Percentiles rank a stretch among this genome's conserved stretches.
These are phyloP conservation scores for Phytophthora sp. DNA, from an alignment of 352 stramenopile species.

Conservation along the genomic window DNA sequence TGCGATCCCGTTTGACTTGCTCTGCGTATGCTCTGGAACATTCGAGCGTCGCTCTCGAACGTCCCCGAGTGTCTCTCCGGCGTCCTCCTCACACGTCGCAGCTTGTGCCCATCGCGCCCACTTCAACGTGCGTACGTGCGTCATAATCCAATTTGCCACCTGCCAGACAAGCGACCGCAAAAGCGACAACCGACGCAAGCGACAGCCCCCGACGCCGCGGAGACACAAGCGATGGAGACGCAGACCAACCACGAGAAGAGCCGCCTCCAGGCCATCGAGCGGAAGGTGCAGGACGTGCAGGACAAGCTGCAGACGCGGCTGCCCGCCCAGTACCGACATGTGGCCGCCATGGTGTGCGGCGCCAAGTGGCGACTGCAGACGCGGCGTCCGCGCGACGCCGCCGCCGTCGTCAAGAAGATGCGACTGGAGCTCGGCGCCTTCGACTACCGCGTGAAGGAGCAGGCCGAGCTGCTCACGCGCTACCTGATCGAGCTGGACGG, in stretches of 20 bases:
- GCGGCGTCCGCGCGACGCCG: too few species aligned
- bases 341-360: constrained; percentile 39
- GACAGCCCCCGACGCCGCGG: background rate
- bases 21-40: constrained; percentile 23
- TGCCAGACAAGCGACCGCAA: constrained; percentile 19
- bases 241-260: constrained; percentile 37
- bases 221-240: constrained; percentile 37
- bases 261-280: constrained; percentile 48
- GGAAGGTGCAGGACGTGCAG: constrained; percentile 50
- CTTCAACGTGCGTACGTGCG: constrained; percentile 28
- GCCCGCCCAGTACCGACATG: constrained; percentile 36
- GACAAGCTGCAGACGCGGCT: constrained; percentile 44
- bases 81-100: background rate
- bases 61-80: constrained; percentile 10
- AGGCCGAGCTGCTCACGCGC: constrained; percentile 65
- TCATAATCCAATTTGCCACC: constrained; percentile 39
- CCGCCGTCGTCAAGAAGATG: constrained; percentile 40
- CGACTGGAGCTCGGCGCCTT: constrained; percentile 61
- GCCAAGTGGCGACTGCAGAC: constrained; percentile 53
- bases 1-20: too few species aligned
- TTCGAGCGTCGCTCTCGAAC: constrained; percentile 24
- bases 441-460: constrained; percentile 64
- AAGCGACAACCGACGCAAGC: background rate
- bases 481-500: constrained; percentile 62
- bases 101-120: too few species aligned